Base-by-base conservation (phyloP, 2,329 filamentous ascomycete genomes). In the Hypoxylon sp. region DNA sequence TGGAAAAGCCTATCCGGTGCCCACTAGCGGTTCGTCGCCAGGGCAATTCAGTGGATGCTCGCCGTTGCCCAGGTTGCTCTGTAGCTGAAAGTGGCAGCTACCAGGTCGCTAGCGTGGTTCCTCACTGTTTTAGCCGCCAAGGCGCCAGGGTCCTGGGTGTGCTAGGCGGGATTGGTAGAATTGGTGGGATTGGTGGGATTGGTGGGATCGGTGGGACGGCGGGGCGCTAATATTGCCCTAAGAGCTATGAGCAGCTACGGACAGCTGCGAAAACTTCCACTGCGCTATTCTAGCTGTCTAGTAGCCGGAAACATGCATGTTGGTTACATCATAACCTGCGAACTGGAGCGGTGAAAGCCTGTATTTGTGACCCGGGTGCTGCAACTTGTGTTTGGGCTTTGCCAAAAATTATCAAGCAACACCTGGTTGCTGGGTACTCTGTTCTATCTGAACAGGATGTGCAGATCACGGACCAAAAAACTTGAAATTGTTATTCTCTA, bases 261-360 rank as follows among this genome's bases (percentile, higher is more conserved):
- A 44, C 40, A 54, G 33, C 50, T 37, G 7, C 30, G 40, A 44
- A 44, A 44, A 8, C 40, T 44, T 44, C 35, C 42, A 31, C n/a
- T 33, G 33, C 50, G 35, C 53, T 40, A 30, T 20, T 50, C 33
- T 63, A 40, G 42, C 58, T 68, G 68, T 50, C 33, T 63, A 40
- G 42, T 60, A 70, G 68, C 44, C 25, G 61, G 53, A 66, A 72
- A 64, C 44, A 31, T 63, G 59, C 61, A 50, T 58, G 55, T 68
- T 70, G 62, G 72, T 75, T 75, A 75, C 73, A 75, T 74, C 73
- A 75, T 75, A 66, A 49, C 56, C 44, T 50, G 50, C 48, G 50
- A 65, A 54, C 17, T 54, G 44, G 25, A 58, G 73, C 74, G 74
- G 74, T 75, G 74, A 72, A 72, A 55, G 60, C 69, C 64, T 54